Base-by-base conservation (phyloP, 176 grass and related monocot genomes). In the Carex pumila region DNA sequence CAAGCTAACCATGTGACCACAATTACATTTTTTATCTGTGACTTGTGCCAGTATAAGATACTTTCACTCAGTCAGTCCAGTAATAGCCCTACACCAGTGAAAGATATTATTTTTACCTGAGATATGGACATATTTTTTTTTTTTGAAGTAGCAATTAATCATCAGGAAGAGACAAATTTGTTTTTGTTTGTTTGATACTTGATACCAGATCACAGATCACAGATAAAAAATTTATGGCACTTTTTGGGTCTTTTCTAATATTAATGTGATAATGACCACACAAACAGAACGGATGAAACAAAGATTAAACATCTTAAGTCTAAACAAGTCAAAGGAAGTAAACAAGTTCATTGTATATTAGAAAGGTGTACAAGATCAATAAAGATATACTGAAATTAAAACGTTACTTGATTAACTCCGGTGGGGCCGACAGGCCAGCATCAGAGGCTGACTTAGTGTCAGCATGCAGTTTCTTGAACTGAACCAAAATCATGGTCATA, bases 401-500 rank as follows among this genome's bases (percentile, higher is more conserved):
- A 55, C 47, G 19, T 76, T 76, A 76, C 72, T 76, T 76, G 19
- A 7, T 76, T 2, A 34, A 81, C 31, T 81, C 79, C 45, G 57
- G 31, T 81, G 79, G 59, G 79, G 57, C 34, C n/a, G 79, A 63
- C 22, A 45, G 18, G 37, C 21, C 61, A 82, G 60, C 61, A 66
- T 49, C 63, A 82, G 39, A 82, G 63, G 61, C 5, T 14, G 79
- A 65, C 59, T 47, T 65, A 65, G 41, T 30, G 61, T 59, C 57
- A 65, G 12, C 45, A 67, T 65, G n/a, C 12, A 84, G 91, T 70
- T 91, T 90, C 86, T 93, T 94, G 61, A 98, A 88, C 86, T 98
- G 92, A 75, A 98, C 95, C 87, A 98, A 71, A 83, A 98, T 91
- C 92, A 98, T 93, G n/a, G 95, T 98, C 95, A 98, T 98, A 79